Conservation (phyloP, 176 grass and related monocot genomes). For the Thalia dealbata region DNA sequence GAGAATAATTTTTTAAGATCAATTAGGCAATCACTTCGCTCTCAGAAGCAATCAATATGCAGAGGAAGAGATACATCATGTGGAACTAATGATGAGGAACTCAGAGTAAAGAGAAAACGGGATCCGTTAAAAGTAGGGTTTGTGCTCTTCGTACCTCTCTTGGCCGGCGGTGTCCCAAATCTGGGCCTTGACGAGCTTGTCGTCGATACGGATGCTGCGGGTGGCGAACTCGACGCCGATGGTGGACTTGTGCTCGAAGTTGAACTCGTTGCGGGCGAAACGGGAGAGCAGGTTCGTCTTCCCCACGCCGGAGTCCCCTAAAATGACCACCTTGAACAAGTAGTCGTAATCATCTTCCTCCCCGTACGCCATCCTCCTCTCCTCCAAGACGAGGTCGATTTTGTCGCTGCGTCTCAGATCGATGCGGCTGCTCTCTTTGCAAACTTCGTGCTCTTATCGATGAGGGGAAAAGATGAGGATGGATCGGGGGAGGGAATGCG, state of each 20-base stretch:
- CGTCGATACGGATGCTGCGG: slow-evolving; percentile 61
- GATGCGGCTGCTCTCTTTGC: too few relatives aligned
- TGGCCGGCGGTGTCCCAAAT: slow-evolving; percentile 77
- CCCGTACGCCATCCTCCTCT: slow-evolving; percentile 37
- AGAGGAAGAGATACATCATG: too few relatives aligned
- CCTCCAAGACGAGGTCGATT: neutral
- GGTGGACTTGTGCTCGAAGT: slow-evolving; percentile 93
- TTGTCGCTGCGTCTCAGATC: too few relatives aligned
- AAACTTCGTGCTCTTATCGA: neutral
- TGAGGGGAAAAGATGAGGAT: neutral
- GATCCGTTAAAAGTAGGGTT: neutral
- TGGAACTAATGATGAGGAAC: too few relatives aligned
- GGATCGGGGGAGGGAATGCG: neutral
- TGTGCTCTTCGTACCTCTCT: slow-evolving; percentile 34
- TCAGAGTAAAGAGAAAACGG: neutral
- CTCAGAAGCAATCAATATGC: too few relatives aligned
- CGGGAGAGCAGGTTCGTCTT: slow-evolving; percentile 77
- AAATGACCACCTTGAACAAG: slow-evolving; percentile 76
- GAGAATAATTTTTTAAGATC: too few relatives aligned
- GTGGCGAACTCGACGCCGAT: slow-evolving; percentile 98
- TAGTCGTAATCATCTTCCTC: slow-evolving; percentile 80
- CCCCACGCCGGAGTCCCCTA: slow-evolving; percentile 63
- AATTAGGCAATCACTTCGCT: too few relatives aligned
- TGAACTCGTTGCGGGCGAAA: slow-evolving; percentile 94
- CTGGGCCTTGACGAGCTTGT: slow-evolving; percentile 86